Percentiles rank a stretch among this genome's conserved stretches.
phyloP scores from a whole-genome alignment of 306 rosid genomes.

The Pterocarpus santalinus region DNA sequence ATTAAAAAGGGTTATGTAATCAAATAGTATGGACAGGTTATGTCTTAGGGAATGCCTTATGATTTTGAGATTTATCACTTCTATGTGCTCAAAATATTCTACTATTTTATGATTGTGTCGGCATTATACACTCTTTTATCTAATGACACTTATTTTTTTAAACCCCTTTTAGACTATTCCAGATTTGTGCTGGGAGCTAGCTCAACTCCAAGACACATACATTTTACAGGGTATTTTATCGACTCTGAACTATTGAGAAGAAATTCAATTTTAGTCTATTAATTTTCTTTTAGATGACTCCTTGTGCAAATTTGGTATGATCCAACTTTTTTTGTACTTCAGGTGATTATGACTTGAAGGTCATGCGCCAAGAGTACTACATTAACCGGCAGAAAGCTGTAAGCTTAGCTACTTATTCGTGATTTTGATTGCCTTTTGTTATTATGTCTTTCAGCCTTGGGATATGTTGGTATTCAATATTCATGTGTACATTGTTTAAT shows the following conservation, averaged over 20 bases:
- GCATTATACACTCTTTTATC: conserved; percentile 20
- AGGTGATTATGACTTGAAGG: conserved; percentile 99
- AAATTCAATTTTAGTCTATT: conserved; percentile 5
- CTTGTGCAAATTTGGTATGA: conserved; percentile 32
- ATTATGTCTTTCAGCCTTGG: conserved; percentile 33
- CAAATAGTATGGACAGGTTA: conserved; percentile 6
- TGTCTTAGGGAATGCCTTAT: conserved; percentile 23
- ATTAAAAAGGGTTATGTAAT: neutral
- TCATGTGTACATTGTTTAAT: conserved; percentile 11
- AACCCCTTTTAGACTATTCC: conserved; percentile 73
- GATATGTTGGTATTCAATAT: conserved; percentile 24
- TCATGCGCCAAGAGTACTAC: conserved; percentile 97
- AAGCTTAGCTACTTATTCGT: conserved; percentile 47
- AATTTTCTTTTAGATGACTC: conserved; percentile 2
- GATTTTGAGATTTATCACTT: conserved; percentile 19
- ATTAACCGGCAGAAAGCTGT: conserved; percentile 91
- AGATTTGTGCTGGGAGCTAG: conserved; percentile 96
- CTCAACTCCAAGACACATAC: conserved; percentile 97
- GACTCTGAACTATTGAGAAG: conserved; percentile 34
- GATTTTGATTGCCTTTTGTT: conserved; percentile 7
- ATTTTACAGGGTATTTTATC: conserved; percentile 81
- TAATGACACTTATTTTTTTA: conserved; percentile 7
- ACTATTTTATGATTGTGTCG: conserved; percentile 25
- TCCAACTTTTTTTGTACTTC: conserved; percentile 46
- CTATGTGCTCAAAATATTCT: conserved; percentile 24